These are phyloP conservation scores for Selenicereus undatus DNA, from an alignment of 148 eudicot species.

Conservation along the genomic window DNA sequence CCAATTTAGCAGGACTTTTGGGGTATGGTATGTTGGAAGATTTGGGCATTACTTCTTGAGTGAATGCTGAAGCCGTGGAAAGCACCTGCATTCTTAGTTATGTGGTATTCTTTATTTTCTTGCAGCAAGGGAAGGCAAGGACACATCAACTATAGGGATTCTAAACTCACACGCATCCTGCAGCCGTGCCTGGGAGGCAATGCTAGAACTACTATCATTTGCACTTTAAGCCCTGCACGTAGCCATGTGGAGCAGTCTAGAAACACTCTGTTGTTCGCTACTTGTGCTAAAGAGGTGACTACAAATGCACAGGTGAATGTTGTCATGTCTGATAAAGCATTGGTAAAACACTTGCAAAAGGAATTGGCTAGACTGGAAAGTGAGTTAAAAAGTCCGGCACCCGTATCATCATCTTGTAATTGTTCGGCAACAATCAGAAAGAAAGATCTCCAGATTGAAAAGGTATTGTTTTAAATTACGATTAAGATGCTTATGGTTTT, in stretches of 20 bases:
- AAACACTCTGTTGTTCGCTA: constrained; percentile 87
- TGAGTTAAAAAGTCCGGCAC: constrained; percentile 73
- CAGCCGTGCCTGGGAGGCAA: constrained; percentile 95
- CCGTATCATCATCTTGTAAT: constrained; percentile 59
- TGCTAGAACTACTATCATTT: constrained; percentile 93
- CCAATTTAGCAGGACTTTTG: too few relatives aligned
- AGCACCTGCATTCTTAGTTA: neutral
- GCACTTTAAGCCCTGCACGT: constrained; percentile 92
- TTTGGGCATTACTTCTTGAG: neutral
- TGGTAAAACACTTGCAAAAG: constrained; percentile 90
- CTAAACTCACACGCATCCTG: constrained; percentile 86
- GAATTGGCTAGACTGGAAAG: constrained; percentile 87
- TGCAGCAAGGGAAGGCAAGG: constrained; percentile 96
- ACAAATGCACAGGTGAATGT: constrained; percentile 97
- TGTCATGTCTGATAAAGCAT: constrained; percentile 95
- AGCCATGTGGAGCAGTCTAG: constrained; percentile 97
- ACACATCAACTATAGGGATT: constrained; percentile 86
- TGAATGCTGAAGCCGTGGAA: constrained; percentile 2
- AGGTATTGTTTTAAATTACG: constrained; percentile 37
- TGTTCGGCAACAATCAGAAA: constrained; percentile 60
- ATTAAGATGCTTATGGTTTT: neutral
- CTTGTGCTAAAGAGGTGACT: constrained; percentile 89
- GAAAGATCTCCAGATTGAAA: constrained; percentile 85
- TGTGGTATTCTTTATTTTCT: constrained; percentile 7
- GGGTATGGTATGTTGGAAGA: too few relatives aligned